Base-by-base conservation (phyloP, 164 flowering plant species). In the Platanus orientalis region DNA sequence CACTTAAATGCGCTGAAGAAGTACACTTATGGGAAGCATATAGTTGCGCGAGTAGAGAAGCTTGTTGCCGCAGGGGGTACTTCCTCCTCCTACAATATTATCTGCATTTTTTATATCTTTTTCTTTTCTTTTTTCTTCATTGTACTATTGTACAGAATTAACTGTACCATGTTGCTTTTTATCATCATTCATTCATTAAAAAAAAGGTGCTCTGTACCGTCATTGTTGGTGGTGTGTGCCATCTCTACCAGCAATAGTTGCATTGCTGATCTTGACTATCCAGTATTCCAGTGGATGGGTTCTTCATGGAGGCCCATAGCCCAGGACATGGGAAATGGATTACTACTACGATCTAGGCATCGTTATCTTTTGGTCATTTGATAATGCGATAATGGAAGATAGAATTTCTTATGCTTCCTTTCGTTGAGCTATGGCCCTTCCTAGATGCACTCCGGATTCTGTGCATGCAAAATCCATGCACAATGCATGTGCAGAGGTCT, bases 11-110 rank as follows among this genome's bases (percentile, higher is more conserved):
- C 95, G 10, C 70, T 90, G 77, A 90, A 88, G 85, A 90, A 86
- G 66, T 90, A 90, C 77, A 90, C 95, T n/a, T 90, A 88, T 17
- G 97, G 97, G 49, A 90, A 90, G 82, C 97, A 88, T 59, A 90
- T 90, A 57, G 97, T 88, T 71, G 92, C 95, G 0, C 92, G 97
- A 62, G 90, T 90, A 62, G 97, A 90, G 78, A 86, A 90, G 75
- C 95, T 90, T 50, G 84, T 88, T 56, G 90, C 90, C 58, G 92
- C 90, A 74, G 97, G 95, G 66, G 97, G 97, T 90, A 81, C 10
- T 24, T 59, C 17, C 39, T 34, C n/a, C 24, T 53, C 17, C 23
- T 12, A 6, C 42, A 7, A 7, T 36, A 36, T 3, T n/a, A 36
- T 10, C 42, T 36, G 42, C 12, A 36, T 36, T 53, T 53, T 53